Base-by-base conservation (phyloP, 805 yeast species). In the Priceomyces castillae region DNA sequence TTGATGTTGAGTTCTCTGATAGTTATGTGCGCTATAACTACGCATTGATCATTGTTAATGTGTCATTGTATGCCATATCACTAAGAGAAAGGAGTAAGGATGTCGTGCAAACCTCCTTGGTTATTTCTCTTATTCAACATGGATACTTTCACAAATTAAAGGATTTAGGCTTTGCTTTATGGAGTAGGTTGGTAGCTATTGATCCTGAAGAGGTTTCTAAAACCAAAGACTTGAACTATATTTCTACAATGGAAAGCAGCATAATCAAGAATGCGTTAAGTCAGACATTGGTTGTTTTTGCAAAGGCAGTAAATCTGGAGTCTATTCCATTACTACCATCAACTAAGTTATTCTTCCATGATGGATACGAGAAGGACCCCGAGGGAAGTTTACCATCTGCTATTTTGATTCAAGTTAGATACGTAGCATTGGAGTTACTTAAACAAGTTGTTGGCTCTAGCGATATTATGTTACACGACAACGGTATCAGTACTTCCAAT, bases 81-180 rank as follows among this genome's bases (percentile, higher is more conserved):
- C 58, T 51, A 16, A 56, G 49, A 30, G 64, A 59, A 15, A 46
- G 62, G 44, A 53, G 54, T 11, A 53, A 52, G 38, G 60, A 57
- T 15, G 11, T 44, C 2, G 41, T 71, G 3, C 70, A 67, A 28
- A 68, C 77, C 0, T 53, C 77, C 0, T 58, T 78, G 47, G 59
- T 66, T 2, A 67, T 81, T 18, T 56, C 74, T n/a, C 71, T 82
- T 36, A 63, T 81, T 43, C 82, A 81, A 52, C 56, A 64, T 34
- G 77, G 75, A 7, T 81, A 82, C 3, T 73, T 73, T 43, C 53
- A 60, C 2, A 52, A 49, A 4, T 53, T 73, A 36, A 61, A 60
- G 33, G 58, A 64, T 3, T 47, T 31, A 51, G 63, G 51, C 36
- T 49, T 45, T 23, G 43, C 18, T 3, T 48, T 42, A 34, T 72